These are phyloP conservation scores for Penicillium flavigenum DNA, from an alignment of 495 filamentous ascomycete genomes.

Conservation along the genomic window DNA sequence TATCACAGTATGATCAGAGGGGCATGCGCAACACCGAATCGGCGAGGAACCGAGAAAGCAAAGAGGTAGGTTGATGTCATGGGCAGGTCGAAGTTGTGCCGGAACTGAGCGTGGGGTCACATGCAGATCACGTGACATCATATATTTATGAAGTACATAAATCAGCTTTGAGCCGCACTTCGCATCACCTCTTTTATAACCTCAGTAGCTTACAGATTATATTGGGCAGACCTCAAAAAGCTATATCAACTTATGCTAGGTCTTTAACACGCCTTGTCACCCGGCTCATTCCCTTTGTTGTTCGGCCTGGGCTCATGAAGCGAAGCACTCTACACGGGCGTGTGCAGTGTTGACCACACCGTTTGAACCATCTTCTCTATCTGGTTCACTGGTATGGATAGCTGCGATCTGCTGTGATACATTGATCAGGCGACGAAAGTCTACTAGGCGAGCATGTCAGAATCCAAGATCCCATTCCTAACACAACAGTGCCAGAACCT, in stretches of 20 bases:
- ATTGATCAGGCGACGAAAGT: too few species aligned
- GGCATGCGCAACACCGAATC: background rate
- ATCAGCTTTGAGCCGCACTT: background rate
- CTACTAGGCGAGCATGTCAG: background rate
- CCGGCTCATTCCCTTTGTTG: background rate
- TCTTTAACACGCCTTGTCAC: background rate
- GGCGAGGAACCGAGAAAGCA: conserved; percentile 1
- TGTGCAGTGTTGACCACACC: too few species aligned
- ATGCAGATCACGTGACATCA: conserved; percentile 2
- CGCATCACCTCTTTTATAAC: background rate
- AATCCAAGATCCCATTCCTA: background rate
- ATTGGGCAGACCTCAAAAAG: too few species aligned
- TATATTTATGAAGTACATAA: background rate
- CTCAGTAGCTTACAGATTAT: too few species aligned
- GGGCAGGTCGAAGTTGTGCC: conserved; percentile 9
- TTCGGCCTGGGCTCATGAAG: background rate
- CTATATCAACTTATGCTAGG: background rate
- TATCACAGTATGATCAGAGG: background rate
- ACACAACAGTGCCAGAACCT: background rate
- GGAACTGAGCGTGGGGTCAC: conserved; percentile 11
- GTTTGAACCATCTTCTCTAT: too few species aligned
- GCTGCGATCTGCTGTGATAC: too few species aligned
- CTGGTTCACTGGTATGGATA: too few species aligned
- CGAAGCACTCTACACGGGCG: too few species aligned
- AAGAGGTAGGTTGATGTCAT: conserved; percentile 12